Conservation (phyloP, 2,329 filamentous ascomycete species). For the Talaromyces sp. region DNA sequence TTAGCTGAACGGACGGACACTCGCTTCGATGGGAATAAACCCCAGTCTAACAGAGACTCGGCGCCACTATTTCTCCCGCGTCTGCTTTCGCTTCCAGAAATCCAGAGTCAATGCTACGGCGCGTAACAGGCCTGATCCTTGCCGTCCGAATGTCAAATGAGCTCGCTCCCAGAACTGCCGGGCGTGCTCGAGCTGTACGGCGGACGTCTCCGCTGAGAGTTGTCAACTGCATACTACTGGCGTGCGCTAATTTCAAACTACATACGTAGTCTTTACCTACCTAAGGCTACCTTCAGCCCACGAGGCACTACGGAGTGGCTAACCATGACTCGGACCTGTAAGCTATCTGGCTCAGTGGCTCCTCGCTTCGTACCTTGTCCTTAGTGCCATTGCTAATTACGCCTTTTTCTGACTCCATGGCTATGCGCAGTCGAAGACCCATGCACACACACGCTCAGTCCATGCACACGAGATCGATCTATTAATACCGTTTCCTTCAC, state of each 20-base stretch:
- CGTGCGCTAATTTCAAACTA: conserved; percentile 8
- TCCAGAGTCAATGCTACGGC: background rate
- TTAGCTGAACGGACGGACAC: background rate
- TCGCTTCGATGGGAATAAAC: background rate
- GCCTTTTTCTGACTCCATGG: background rate
- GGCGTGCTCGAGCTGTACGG: conserved; percentile 2
- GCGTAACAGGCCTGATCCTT: background rate
- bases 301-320: conserved; percentile 4
- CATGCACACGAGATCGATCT: background rate
- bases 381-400: conserved; percentile 6
- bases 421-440: background rate
- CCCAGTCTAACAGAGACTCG: background rate
- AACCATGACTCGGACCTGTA: conserved; percentile 1
- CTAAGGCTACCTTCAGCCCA: conserved; percentile 4
- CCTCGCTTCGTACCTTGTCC: conserved; percentile 6
- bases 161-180: too few species aligned
- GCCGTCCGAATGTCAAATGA: background rate
- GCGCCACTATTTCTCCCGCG: background rate
- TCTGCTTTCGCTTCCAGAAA: conserved; percentile 4
- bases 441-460: background rate
- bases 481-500: background rate
- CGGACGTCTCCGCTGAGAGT: background rate
- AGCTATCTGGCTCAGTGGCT: background rate
- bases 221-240: background rate
- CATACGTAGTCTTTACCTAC: background rate